Base-by-base conservation (phyloP, 2,329 filamentous ascomycete species). In the Neonectria magnoliae region DNA sequence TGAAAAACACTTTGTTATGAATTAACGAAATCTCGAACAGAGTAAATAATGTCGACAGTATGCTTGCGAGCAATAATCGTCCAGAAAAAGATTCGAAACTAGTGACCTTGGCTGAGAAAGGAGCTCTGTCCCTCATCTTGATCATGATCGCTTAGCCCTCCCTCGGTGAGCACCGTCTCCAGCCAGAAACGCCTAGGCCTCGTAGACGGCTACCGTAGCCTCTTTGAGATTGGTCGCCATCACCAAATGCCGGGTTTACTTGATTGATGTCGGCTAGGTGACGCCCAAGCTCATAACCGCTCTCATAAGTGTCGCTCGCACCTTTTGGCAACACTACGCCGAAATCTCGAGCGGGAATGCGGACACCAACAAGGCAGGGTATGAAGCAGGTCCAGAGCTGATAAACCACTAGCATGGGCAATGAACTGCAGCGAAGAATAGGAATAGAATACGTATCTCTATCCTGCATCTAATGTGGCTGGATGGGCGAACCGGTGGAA, bases 101-200 rank as follows among this genome's bases (percentile, higher is more conserved):
- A 50, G n/a, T 25, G n/a, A 8, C 20, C 31, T n/a, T n/a, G 51
- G 50, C 42, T 31, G 51, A 48, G 38, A 53, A 41, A 54, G 8
- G 36, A 53, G 42, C 41, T 48, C 31, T 38, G 29, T 41, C 20
- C 13, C 10, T 60, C 57, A 54, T 53, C 45, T 48, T 60, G 50
- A 48, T 54, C 47, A 50, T 60, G 50, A 54, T 54, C 47, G 57
- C 14, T 44, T 29, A 51, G 48, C 38, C 20, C 11, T 10, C 27
- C 27, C 41, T 14, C 13, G 48, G 27, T 44, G 16, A 60, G 57
- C 47, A 50, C 16, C 47, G 29, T 29, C 47, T 50, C 25, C 8
- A 11, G 45, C 25, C 25, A 50, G n/a, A 48, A 29, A n/a, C 44
- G 47, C 50, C 41, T 41, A 42, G 41, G 44, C 29, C 20, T 54